Percentiles rank a stretch among this genome's conserved stretches.
phyloP scores from a whole-genome alignment of 495 filamentous ascomycete genomes.

The Neurospora discreta region DNA sequence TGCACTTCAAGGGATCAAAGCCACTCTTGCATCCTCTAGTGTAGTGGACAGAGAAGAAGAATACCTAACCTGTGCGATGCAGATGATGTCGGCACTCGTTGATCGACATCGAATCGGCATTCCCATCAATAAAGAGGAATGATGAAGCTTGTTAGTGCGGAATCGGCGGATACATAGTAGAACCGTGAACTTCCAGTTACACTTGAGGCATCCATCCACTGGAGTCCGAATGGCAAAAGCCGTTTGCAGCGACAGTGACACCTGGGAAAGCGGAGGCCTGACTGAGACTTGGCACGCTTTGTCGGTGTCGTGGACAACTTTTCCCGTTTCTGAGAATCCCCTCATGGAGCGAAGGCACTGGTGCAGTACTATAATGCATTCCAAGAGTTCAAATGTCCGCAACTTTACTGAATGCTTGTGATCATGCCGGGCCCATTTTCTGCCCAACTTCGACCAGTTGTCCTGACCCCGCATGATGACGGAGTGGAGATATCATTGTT shows the following conservation, averaged over 20 bases:
- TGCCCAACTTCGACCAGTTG: background rate
- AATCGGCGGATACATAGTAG: background rate
- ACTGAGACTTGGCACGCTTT: background rate
- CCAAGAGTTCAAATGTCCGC: background rate
- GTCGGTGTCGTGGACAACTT: background rate
- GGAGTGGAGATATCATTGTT: background rate
- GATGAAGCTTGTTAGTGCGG: background rate
- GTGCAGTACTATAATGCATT: background rate
- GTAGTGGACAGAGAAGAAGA: background rate
- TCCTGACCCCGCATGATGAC: background rate
- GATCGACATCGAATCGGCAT: background rate
- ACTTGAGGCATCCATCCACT: too few relatives aligned
- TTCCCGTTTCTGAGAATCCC: background rate
- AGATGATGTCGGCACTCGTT: background rate
- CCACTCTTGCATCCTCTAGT: background rate
- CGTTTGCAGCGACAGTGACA: background rate
- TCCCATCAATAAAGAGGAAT: background rate
- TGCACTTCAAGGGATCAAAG: background rate
- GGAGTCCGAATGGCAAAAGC: background rate
- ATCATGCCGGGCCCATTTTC: background rate
- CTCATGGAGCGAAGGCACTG: background rate
- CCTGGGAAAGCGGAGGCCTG: background rate
- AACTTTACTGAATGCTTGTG: background rate
- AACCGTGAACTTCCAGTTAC: background rate
- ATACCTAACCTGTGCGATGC: background rate